Conservation (phyloP, 2,329 filamentous ascomycete species). For the Orbilia oligospora region DNA sequence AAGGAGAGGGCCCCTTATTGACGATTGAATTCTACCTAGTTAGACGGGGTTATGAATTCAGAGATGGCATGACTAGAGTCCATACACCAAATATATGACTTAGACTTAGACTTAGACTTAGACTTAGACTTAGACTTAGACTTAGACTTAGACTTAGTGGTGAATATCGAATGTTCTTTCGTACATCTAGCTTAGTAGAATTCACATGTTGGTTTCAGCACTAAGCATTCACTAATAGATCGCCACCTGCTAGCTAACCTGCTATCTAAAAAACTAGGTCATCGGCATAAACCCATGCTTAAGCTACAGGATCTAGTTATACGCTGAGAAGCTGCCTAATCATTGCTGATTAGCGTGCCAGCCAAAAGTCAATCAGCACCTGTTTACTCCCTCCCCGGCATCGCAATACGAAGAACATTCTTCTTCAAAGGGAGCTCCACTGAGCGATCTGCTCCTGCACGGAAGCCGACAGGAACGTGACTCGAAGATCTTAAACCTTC, state of each 20-base stretch:
- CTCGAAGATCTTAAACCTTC: slow-evolving; percentile 28
- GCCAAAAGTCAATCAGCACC: slow-evolving; percentile 22
- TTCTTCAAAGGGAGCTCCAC: slow-evolving; percentile 6
- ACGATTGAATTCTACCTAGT: neutral
- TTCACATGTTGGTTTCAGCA: slow-evolving; percentile 12
- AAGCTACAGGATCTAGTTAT: slow-evolving; percentile 10
- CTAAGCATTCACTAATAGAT: neutral
- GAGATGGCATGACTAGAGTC: neutral
- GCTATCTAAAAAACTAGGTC: neutral
- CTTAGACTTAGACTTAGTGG: too few relatives aligned
- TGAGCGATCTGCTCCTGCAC: slow-evolving; percentile 13
- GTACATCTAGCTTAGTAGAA: neutral
- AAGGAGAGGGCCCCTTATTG: slow-evolving; percentile 6
- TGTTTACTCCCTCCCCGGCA: neutral
- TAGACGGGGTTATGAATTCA: neutral
- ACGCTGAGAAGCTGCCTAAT: slow-evolving; percentile 6
- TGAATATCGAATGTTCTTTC: too few relatives aligned
- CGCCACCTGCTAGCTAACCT: neutral
- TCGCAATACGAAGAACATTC: slow-evolving; percentile 23
- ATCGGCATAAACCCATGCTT: slow-evolving; percentile 23
- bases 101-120: too few relatives aligned
- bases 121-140: too few relatives aligned
- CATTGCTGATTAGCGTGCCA: slow-evolving; percentile 29
- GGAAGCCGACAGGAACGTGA: slow-evolving; percentile 31
- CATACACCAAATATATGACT: neutral